Evolutionary conservation across 352 stramenopile species (phyloP).

Genomic region (Achlya hypogyna): DNA sequence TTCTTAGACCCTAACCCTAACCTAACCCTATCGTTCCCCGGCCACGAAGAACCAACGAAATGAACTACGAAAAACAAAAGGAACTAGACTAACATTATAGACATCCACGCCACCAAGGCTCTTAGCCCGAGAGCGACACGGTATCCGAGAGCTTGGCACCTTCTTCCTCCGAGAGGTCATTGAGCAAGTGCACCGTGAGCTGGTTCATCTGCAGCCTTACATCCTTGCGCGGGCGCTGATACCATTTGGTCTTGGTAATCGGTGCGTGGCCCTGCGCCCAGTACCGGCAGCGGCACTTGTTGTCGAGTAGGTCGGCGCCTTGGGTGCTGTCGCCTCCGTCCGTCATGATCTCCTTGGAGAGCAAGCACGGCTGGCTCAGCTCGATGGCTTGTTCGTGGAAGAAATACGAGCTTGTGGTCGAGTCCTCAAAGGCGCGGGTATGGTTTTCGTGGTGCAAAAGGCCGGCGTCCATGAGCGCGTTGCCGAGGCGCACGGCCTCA

Average conservation of each 20-base stretch:
- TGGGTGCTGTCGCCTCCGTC: not conserved
- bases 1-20: no score
- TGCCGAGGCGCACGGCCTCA: constrained; percentile 36
- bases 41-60: no score
- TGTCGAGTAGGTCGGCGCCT: not conserved
- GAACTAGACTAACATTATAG: not conserved
- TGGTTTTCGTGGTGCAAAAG: constrained; percentile 41
- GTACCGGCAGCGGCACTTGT: not conserved
- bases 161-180: constrained; percentile 5
- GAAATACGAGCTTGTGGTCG: constrained; percentile 34
- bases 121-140: not conserved
- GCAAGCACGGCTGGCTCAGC: constrained; percentile 20
- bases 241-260: not conserved
- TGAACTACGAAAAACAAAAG: not conserved
- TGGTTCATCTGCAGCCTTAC: not conserved
- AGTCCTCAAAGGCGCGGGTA: constrained; percentile 20
- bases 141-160: not conserved
- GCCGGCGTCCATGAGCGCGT: constrained; percentile 39
- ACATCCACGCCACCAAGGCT: not conserved
- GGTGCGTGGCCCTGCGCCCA: not conserved
- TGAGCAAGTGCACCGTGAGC: constrained; percentile 16
- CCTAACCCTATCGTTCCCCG: no score
- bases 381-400: constrained; percentile 44
- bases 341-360: not conserved
- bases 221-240: not conserved